Evolutionary conservation across 306 rosid species (phyloP).

Genomic region (Cucumis sativus): Cucumber_9930_V3 NC_026658.2:22530001-22530500

Average conservation of each 20-base stretch:
- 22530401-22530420: background rate
- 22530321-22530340: background rate
- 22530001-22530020: background rate
- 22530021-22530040: background rate
- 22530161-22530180: constrained; percentile 3
- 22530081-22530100: background rate
- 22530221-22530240: constrained; percentile 84
- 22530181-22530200: constrained; percentile 71
- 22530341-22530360: background rate
- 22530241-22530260: constrained; percentile 87
- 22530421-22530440: background rate
- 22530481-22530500: background rate
- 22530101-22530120: background rate
- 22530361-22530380: background rate
- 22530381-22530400: background rate
- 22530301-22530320: background rate
- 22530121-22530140: background rate
- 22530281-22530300: constrained; percentile 71
- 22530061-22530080: background rate
- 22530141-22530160: background rate
- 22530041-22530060: background rate
- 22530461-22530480: background rate
- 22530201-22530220: constrained; percentile 59
- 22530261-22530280: constrained; percentile 74
- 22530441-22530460: background rate